phyloP scores from a whole-genome alignment of 2,329 filamentous ascomycete species.

The Exophiala oligosperma region DNA sequence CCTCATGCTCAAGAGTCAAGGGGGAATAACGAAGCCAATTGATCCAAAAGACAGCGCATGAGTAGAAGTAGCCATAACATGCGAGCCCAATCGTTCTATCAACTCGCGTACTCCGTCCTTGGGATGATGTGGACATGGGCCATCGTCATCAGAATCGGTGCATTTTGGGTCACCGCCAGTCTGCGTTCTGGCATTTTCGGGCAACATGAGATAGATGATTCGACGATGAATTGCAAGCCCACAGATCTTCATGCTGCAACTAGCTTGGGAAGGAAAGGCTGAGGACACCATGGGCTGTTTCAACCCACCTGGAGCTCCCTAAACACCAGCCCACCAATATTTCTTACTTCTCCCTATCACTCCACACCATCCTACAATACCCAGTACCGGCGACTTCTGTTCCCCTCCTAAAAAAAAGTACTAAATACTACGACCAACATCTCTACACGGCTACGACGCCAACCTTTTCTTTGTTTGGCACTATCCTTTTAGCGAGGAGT shows the following conservation, averaged over 20 bases:
- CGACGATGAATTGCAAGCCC: not conserved
- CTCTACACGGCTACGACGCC: not conserved
- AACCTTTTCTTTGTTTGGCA: constrained; percentile 10
- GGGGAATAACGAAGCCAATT: too few species aligned
- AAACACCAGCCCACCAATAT: not conserved
- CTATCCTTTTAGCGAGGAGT: constrained; percentile 22
- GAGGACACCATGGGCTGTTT: too few species aligned
- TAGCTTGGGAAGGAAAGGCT: not conserved
- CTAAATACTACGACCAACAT: not conserved
- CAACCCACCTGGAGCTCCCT: not conserved
- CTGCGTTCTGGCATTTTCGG: not conserved
- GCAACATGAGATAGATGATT: not conserved
- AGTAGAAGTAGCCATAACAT: too few species aligned
- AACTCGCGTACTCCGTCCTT: too few species aligned
- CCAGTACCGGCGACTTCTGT: not conserved
- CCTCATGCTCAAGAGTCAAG: not conserved
- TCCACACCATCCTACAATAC: not conserved
- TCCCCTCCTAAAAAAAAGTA: not conserved
- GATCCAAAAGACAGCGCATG: too few species aligned
- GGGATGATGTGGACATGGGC: too few species aligned
- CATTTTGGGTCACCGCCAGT: not conserved
- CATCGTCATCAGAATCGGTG: not conserved
- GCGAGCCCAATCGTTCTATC: too few species aligned
- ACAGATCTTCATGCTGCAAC: not conserved
- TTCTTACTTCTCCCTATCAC: not conserved